Base-by-base conservation (phyloP, 2,329 filamentous ascomycete genomes). In the Fusarium tupiense region DNA sequence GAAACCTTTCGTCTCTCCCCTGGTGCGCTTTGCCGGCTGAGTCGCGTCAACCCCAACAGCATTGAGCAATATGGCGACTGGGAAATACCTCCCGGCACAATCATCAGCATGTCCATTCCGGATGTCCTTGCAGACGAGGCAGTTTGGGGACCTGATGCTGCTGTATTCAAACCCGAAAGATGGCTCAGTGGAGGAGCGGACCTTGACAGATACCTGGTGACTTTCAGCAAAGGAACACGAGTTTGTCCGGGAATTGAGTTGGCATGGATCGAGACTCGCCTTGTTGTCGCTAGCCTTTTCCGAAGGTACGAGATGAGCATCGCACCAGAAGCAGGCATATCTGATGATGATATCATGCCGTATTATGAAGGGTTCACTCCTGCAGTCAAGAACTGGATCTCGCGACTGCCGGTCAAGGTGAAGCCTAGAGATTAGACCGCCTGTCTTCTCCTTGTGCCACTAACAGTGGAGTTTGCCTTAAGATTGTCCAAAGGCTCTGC, bases 311-410 rank as follows among this genome's bases (percentile, higher is more conserved):
- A 61, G 12, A 56, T 61, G 58, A 43, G 9, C 13, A 61, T 61
- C 17, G 6, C 8, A 9, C 38, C 44, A 33, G 29, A 61, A 17
- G 37, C 54, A 14, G 43, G 35, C 9, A 49, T 64, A 37, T 43
- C 64, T 24, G 41, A 50, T 22, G 49, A 66, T 37, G 64, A 66
- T 50, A 47, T 66, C 20, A 35, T 66, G 41, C 64, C 64, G 6
- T 63, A 63, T 37, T 53, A 54, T 29, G 64, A 66, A 13, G 59
- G 64, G 16, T 64, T 66, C 20, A 49, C 64, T 8, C 64, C 64
- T 10, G 58, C 37, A 22, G 64, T 66, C 16, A 66, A 66, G 19
- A 66, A 64, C 20, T 64, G 64, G 64, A 66, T 66, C 24, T 64
- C 61, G 12, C 46, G 56, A 33, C 38, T 64, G 49, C 38, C 29